Conservation (phyloP, 495 filamentous ascomycete species). For the Talaromyces thailandensis region DNA sequence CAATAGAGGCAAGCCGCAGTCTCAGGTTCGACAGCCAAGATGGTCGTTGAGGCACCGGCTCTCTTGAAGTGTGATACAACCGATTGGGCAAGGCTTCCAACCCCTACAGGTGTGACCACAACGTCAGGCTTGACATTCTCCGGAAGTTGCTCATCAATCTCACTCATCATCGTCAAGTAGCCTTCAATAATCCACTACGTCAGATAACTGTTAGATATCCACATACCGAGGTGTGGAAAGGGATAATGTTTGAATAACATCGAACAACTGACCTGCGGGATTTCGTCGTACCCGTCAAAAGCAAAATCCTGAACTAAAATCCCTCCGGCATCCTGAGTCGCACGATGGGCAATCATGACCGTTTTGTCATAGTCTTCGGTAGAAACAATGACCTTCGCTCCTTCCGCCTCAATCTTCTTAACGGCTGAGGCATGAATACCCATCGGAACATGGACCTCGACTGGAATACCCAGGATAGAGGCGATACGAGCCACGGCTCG, state of each 20-base stretch:
- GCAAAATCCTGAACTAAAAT: conserved; percentile 7
- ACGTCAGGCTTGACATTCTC: conserved; percentile 12
- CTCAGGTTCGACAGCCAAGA: conserved; percentile 55
- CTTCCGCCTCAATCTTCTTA: conserved; percentile 47
- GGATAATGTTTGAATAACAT: background rate
- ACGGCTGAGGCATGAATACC: conserved; percentile 42
- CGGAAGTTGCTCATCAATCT: conserved; percentile 47
- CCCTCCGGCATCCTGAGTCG: conserved; percentile 16
- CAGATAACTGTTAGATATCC: background rate
- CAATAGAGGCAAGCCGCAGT: conserved; percentile 50
- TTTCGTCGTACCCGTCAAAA: conserved; percentile 45
- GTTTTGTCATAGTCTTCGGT: conserved; percentile 53
- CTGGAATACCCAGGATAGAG: conserved; percentile 37
- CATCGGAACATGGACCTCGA: conserved; percentile 47
- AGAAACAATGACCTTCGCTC: conserved; percentile 41
- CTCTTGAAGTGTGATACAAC: conserved; percentile 51
- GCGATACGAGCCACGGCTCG: conserved; percentile 60
- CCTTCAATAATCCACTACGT: conserved; percentile 59
- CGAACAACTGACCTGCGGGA: conserved; percentile 31
- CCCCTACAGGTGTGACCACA: conserved; percentile 52
- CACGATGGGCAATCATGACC: conserved; percentile 33
- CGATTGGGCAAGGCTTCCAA: conserved; percentile 56
- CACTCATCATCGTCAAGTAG: conserved; percentile 58
- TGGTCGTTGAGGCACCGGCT: conserved; percentile 15
- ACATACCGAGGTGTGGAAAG: background rate